Conservation (phyloP, 495 filamentous ascomycete species). For the Ascodesmis nigricans region DNA sequence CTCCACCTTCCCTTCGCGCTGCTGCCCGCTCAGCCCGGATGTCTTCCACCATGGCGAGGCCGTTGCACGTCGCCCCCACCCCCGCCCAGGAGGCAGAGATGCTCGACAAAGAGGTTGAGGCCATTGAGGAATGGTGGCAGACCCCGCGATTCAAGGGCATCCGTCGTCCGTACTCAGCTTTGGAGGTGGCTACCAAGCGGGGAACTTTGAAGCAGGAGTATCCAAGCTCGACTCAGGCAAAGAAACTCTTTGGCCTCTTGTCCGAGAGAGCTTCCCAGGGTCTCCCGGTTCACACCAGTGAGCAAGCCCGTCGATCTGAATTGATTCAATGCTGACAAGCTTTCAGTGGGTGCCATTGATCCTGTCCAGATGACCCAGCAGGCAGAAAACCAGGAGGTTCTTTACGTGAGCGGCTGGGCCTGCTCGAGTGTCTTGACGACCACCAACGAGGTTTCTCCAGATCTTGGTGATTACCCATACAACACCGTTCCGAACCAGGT, state of each 20-base stretch:
- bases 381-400: slow-evolving; percentile 79
- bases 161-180: slow-evolving; percentile 72
- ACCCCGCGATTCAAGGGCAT: slow-evolving; percentile 67
- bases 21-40: no score
- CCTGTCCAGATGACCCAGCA: slow-evolving; percentile 98
- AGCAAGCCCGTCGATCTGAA: no score
- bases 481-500: slow-evolving; percentile 98
- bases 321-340: neutral
- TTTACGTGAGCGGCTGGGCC: slow-evolving; percentile 94
- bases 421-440: slow-evolving; percentile 79
- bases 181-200: slow-evolving; percentile 78
- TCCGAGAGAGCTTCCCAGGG: slow-evolving; percentile 50
- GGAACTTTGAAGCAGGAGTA: slow-evolving; percentile 71
- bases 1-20: no score
- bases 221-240: slow-evolving; percentile 76
- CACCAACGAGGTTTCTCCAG: slow-evolving; percentile 89
- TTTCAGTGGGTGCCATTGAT: slow-evolving; percentile 81
- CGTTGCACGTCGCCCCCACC: slow-evolving; percentile 11
- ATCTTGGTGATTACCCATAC: slow-evolving; percentile 97
- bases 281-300: slow-evolving; percentile 78
- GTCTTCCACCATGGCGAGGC: slow-evolving; percentile 6
- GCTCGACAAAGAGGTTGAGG: slow-evolving; percentile 53
- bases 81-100: slow-evolving; percentile 53
- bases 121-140: slow-evolving; percentile 74
- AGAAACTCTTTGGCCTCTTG: slow-evolving; percentile 78